phyloP scores from a whole-genome alignment of 2,329 filamentous ascomycete species.

The Coniochaeta sp. region DNA sequence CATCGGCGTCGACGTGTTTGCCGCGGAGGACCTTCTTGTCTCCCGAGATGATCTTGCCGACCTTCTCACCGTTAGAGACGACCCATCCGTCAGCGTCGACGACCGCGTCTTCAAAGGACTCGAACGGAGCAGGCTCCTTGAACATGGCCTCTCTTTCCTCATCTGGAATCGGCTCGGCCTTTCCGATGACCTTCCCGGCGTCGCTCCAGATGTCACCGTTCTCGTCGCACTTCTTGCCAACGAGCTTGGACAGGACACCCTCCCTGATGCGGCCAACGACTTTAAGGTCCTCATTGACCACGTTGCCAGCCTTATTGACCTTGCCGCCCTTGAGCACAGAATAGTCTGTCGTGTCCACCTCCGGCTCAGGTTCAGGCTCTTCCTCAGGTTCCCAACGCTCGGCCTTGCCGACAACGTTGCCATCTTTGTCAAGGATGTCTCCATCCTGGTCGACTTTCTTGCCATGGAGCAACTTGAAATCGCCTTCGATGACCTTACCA shows the following conservation, averaged over 20 bases:
- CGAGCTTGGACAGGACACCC: constrained; percentile 55
- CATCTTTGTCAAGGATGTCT: constrained; percentile 58
- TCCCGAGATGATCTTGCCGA: constrained; percentile 57
- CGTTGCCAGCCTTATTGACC: constrained; percentile 53
- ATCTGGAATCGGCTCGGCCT: constrained; percentile 55
- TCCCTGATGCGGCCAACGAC: constrained; percentile 55
- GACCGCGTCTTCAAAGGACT: constrained; percentile 47
- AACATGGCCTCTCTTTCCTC: constrained; percentile 39
- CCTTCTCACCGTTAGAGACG: constrained; percentile 40
- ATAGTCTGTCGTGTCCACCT: constrained; percentile 34
- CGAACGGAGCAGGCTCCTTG: constrained; percentile 43
- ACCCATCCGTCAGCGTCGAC: constrained; percentile 48
- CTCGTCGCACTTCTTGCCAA: constrained; percentile 57
- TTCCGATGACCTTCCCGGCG: constrained; percentile 58
- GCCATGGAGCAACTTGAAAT: constrained; percentile 55
- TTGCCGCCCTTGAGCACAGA: constrained; percentile 40
- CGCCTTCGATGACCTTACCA: constrained; percentile 57
- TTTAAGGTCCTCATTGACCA: constrained; percentile 44
- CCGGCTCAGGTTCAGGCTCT: constrained; percentile 39
- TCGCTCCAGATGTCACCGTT: constrained; percentile 67
- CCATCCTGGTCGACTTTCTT: constrained; percentile 62
- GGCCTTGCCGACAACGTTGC: constrained; percentile 54
- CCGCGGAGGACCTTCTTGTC: constrained; percentile 57
- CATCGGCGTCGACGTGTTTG: constrained; percentile 60
- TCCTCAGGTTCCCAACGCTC: constrained; percentile 26